phyloP scores from a whole-genome alignment of 106 monocot genomes.

The Apostasia ramifera region DNA sequence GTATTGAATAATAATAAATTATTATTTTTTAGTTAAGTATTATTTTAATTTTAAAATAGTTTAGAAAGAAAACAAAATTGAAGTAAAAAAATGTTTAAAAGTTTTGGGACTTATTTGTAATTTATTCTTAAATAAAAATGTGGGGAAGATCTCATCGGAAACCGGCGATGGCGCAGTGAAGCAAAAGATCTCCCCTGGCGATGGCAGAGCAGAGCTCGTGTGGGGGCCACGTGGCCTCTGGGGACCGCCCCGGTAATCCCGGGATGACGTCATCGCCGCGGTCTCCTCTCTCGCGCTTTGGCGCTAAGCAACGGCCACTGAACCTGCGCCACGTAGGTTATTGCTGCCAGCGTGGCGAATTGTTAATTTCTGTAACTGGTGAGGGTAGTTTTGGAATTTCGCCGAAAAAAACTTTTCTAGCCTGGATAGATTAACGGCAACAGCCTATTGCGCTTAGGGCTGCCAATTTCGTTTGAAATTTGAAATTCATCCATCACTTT shows the following conservation, averaged over 20 bases:
- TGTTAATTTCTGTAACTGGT: not conserved
- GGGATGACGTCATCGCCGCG: conserved; percentile 1
- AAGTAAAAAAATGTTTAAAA: no score
- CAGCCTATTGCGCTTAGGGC: no score
- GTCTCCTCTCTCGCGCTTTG: not conserved
- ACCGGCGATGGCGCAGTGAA: not conserved
- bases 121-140: no score
- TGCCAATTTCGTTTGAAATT: no score
- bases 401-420: not conserved
- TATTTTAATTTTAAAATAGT: no score
- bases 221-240: not conserved
- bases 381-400: no score
- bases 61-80: no score
- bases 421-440: not conserved
- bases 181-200: conserved; percentile 7
- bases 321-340: not conserved
- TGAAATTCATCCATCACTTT: no score
- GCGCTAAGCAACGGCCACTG: not conserved
- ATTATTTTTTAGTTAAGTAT: no score
- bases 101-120: no score
- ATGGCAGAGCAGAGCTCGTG: not conserved
- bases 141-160: not conserved
- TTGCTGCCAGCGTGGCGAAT: not conserved
- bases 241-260: conserved; percentile 8
- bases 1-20: no score